phyloP scores from a whole-genome alignment of 768 basidiomycete genomes.

The Pleurotus cornucopiae region DNA sequence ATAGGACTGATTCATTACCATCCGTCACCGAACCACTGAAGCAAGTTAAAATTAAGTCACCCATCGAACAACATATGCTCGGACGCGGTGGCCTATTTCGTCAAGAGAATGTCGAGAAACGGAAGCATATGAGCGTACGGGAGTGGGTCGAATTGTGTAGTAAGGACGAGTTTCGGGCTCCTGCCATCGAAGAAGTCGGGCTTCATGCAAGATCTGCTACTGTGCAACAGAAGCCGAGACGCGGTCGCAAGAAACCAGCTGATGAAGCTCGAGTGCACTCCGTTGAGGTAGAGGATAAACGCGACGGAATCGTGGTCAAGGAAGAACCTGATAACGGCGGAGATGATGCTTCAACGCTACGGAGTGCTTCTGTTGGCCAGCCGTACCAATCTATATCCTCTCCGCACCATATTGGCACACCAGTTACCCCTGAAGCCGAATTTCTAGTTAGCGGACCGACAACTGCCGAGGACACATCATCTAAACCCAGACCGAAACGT shows the following conservation, averaged over 20 bases:
- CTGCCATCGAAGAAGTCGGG: constrained; percentile 67
- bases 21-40: constrained; percentile 66
- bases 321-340: constrained; percentile 40
- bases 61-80: constrained; percentile 92
- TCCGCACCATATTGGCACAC: constrained; percentile 34
- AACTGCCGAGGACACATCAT: constrained; percentile 17
- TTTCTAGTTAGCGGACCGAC: constrained; percentile 11
- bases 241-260: constrained; percentile 37
- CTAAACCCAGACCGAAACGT: constrained; percentile 29
- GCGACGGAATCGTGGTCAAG: constrained; percentile 34
- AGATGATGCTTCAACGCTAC: constrained; percentile 15
- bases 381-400: constrained; percentile 19
- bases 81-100: constrained; percentile 85
- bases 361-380: background rate
- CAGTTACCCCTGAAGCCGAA: constrained; percentile 20
- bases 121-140: constrained; percentile 75
- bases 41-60: constrained; percentile 74
- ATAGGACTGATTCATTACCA: constrained; percentile 70
- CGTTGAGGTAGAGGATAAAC: constrained; percentile 35
- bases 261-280: constrained; percentile 33
- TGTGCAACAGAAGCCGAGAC: constrained; percentile 25
- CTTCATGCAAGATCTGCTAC: constrained; percentile 38
- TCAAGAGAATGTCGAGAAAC: constrained; percentile 88
- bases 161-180: constrained; percentile 70
- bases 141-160: constrained; percentile 82